phyloP scores from a whole-genome alignment of 257 asterid species.

The Nyctanthes arbortristis region DNA sequence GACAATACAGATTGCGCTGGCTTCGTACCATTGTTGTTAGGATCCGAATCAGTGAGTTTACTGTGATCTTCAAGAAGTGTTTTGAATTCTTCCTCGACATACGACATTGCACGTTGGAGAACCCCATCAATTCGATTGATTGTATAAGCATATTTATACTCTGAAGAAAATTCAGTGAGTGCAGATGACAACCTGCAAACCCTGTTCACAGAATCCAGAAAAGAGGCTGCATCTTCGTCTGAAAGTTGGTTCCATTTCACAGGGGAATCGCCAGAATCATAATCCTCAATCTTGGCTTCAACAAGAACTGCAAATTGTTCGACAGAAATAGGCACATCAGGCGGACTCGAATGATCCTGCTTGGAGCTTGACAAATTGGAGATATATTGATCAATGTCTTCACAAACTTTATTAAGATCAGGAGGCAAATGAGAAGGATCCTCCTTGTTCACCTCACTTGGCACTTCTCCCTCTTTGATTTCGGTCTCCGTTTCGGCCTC shows the following conservation, averaged over 20 bases:
- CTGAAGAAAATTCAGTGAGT: constrained; percentile 43
- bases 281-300: constrained; percentile 59
- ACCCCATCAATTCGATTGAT: constrained; percentile 63
- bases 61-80: constrained; percentile 52
- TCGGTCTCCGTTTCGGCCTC: neutral
- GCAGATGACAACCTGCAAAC: constrained; percentile 39
- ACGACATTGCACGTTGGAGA: constrained; percentile 67
- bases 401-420: constrained; percentile 58
- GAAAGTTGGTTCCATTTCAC: constrained; percentile 53
- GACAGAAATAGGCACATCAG: constrained; percentile 55
- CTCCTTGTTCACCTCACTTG: constrained; percentile 5
- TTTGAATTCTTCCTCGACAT: constrained; percentile 77
- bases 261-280: constrained; percentile 39
- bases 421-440: constrained; percentile 54
- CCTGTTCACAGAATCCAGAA: constrained; percentile 45
- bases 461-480: constrained; percentile 21
- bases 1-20: constrained; percentile 23
- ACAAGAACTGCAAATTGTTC: constrained; percentile 71
- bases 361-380: constrained; percentile 27
- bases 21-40: constrained; percentile 17
- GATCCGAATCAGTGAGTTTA: neutral
- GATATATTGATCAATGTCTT: constrained; percentile 63
- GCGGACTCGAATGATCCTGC: constrained; percentile 32
- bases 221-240: constrained; percentile 48
- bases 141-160: constrained; percentile 52